Base-by-base conservation (phyloP, 106 monocot genomes). In the Dendrobium nobile region DNA sequence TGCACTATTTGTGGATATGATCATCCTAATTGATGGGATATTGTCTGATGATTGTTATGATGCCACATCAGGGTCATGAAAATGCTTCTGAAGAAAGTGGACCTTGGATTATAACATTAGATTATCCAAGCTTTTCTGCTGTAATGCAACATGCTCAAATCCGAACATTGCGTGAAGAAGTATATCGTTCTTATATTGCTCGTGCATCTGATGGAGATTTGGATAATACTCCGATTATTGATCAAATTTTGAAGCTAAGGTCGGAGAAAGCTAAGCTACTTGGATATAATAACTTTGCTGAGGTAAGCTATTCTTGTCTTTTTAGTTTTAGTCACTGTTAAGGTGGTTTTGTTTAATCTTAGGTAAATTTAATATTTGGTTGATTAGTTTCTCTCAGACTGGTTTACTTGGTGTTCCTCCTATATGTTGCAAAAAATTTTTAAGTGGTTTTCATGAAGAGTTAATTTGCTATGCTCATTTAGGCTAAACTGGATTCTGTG, bases 81-180 rank as follows among this genome's bases (percentile, higher is more conserved):
- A 95, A 95, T 91, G 92, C 98, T 65, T 83, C 95, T 75, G 95
- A 92, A 85, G 95, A 99, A 83, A 86, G 85, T 85, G 98, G 98
- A 37, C 98, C 98, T 58, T 99, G 98, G 98, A 56, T 95, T 40
- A 95, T 99, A 43, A 99, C 95, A 75, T 80, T 99, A 54, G 98
- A 99, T 87, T 86, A 87, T 72, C 98, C 98, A 82, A 99, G 95
- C 79, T 99, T 81, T 79, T 79, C 88, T 78, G 77, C 98, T 84
- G 89, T 95, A 31, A 93, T 99, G 98, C 98, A 91, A 87, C 98
- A 99, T 91, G 98, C 92, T 79, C 43, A 77, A 20, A 99, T 91
- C 45, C 84, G 98, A 64, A 44, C 87, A 73, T 81, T 99, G 70
- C 92, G 98, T 72, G 98, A 99, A 84, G 98, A 99, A 84, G 87